phyloP scores from a whole-genome alignment of 2,329 filamentous ascomycete genomes.

The Ophiostoma piceae region DNA sequence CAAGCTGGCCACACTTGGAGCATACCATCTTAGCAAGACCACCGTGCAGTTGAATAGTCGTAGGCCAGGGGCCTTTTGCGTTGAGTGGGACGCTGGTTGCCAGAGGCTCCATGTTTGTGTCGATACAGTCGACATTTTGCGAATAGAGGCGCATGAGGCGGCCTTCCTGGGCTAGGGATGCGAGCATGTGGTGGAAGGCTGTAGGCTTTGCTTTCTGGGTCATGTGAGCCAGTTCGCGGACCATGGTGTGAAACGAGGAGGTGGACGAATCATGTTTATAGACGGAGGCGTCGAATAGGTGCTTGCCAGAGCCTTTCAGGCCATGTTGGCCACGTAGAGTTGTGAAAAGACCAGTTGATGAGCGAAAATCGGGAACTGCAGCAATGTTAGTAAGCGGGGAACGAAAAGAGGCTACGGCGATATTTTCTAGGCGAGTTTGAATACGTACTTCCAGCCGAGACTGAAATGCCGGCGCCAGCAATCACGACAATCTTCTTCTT shows the following conservation, averaged over 20 bases:
- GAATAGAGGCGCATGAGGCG: conserved; percentile 87
- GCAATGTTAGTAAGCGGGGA: background rate
- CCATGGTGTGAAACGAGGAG: conserved; percentile 91
- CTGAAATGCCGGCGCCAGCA: conserved; percentile 93
- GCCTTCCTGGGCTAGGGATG: conserved; percentile 79
- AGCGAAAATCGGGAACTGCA: conserved; percentile 89
- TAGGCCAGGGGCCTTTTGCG: conserved; percentile 83
- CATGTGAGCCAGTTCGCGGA: conserved; percentile 76
- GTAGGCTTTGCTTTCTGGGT: conserved; percentile 75
- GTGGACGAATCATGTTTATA: conserved; percentile 90
- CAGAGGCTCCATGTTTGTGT: conserved; percentile 75
- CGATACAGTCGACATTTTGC: conserved; percentile 95
- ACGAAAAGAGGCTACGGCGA: background rate
- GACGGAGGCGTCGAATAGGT: conserved; percentile 94
- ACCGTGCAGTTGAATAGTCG: conserved; percentile 88
- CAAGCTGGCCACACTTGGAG: conserved; percentile 78
- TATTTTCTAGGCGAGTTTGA: too few relatives aligned
- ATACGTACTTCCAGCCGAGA: conserved; percentile 76
- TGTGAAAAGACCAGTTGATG: conserved; percentile 81
- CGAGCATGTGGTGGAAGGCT: conserved; percentile 86
- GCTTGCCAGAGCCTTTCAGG: conserved; percentile 86
- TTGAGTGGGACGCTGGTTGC: conserved; percentile 75
- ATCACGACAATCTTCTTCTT: conserved; percentile 97
- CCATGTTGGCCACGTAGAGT: conserved; percentile 82
- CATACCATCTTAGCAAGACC: conserved; percentile 95